Base-by-base conservation (phyloP, 1,139 yeast species). In the Hansenula anomala region DNA sequence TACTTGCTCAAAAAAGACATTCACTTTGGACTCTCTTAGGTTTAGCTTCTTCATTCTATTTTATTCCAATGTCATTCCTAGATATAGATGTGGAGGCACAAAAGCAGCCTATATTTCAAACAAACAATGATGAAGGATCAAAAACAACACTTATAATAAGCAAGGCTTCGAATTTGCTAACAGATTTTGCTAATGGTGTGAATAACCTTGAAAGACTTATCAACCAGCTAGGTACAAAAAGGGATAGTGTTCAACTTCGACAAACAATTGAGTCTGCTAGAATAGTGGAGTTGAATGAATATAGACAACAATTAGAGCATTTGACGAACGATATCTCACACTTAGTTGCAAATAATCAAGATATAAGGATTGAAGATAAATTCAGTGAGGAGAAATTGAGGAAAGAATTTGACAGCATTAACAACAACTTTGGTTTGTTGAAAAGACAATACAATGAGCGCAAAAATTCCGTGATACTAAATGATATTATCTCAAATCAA, bases 71-170 rank as follows among this genome's bases (percentile, higher is more conserved):
- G 86, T 79, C 86, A 4, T 78, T 79, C 63, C 78, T 81, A 38
- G 83, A 78, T 52, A 51, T 74, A 34, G 85, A 78, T 55, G 46
- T 75, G 12, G 85, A 78, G 54, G 75, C 83, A 3, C 84, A 78
- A 47, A 61, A 47, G 38, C 56, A 60, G 16, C 33, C 20, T 15
- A 19, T 28, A 15, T 26, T 35, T 25, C 40, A 25, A 17, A 38
- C 45, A 16, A 62, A 58, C 28, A 59, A 37, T 15, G 23, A 35
- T 4, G 44, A 42, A 23, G 28, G 8, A 2, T 45, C 55, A 2
- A 47, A 49, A 18, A 46, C 45, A 1, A 38, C 44, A 2, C 35
- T 42, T 13, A 42, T 49, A 17, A 47, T 49, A 36, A 34, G 52
- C n/a, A 47, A 51, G 34, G 48, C 55, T 3, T 53, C 59, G n/a